Evolutionary conservation across 208 protist species (phyloP), one percentile per base, ranked within the genome.

Genomic region (Leishmania tarentolae): DNA sequence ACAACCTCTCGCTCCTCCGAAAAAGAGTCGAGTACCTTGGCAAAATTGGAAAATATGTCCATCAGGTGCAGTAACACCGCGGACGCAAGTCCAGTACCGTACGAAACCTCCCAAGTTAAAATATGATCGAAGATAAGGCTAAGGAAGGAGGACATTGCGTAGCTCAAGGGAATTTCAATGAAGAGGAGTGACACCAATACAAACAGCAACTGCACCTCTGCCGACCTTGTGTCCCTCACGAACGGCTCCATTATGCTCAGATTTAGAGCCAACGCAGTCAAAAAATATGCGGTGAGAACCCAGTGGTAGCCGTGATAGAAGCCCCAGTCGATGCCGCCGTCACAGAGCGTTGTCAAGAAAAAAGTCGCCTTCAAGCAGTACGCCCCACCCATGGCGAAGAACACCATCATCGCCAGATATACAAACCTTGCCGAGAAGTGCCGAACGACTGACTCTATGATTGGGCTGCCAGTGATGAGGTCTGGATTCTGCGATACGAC

Each of bases 101-200:
- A 85, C 50, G 82, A 78, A 13, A 85, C 75, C 72, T 85, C 82
- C 82, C 82, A 85, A 0, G 82, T 82, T 59, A 85, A 35, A 40
- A 82, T 61, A 11, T 46, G 77, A n/a, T 82, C 76, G 40, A 85
- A 85, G 72, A 79, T 75, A n/a, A 85, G 35, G 53, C 77, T 79
- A 17, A 85, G 68, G 40, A 81, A 74, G 31, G 82, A 70, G 31
- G 82, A 78, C 47, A 47, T 63, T 21, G 40, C 50, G 65, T 82
- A 85, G 65, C 82, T 75, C n/a, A 85, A 37, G 37, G 82, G 82
- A 28, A 85, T 61, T 44, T 85, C 82, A 50, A 85, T 76, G 31
- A 81, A 71, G 21, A 77, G n/a, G 24, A 85, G 71, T 24, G 82
- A 85, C 28, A 85, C 63, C 46, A 85, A 19, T n/a, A 85, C 82